Evolutionary conservation across 1,139 yeast species (phyloP).

Genomic region (Saccharomyces hybrid): DNA sequence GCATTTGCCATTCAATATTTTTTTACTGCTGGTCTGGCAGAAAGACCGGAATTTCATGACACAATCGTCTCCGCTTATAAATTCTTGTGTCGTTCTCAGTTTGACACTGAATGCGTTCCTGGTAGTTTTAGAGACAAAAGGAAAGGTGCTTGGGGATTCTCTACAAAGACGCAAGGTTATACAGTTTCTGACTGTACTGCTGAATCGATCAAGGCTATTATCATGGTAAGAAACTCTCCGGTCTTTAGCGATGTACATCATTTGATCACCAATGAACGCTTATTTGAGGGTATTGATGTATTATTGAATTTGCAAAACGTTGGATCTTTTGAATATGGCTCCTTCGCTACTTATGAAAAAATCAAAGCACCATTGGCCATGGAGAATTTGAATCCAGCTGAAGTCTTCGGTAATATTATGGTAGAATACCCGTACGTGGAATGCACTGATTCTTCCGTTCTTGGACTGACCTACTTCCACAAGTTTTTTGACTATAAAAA

Average conservation of each 20-base stretch:
- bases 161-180: conserved; percentile 95
- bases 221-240: conserved; percentile 75
- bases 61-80: conserved; percentile 56
- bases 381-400: conserved; percentile 86
- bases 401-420: conserved; percentile 96
- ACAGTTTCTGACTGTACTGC: conserved; percentile 97
- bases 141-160: conserved; percentile 94
- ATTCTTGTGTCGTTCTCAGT: conserved; percentile 76
- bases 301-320: conserved; percentile 62
- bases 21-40: conserved; percentile 72
- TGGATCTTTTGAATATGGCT: conserved; percentile 78
- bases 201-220: conserved; percentile 86
- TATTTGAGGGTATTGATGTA: conserved; percentile 66
- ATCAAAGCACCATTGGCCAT: conserved; percentile 75
- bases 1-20: conserved; percentile 84
- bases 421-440: conserved; percentile 97
- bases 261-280: conserved; percentile 44
- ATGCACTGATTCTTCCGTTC: conserved; percentile 90
- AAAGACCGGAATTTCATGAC: conserved; percentile 55
- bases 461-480: conserved; percentile 56
- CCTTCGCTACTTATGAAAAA: conserved; percentile 85
- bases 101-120: conserved; percentile 66
- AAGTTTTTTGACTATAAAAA: too few relatives aligned
- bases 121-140: conserved; percentile 81
- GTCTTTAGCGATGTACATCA: conserved; percentile 41